Evolutionary conservation across 2,329 filamentous ascomycete species (phyloP), one percentile per base, ranked within the genome.

Genomic region (Setomelanomma holmii): DNA sequence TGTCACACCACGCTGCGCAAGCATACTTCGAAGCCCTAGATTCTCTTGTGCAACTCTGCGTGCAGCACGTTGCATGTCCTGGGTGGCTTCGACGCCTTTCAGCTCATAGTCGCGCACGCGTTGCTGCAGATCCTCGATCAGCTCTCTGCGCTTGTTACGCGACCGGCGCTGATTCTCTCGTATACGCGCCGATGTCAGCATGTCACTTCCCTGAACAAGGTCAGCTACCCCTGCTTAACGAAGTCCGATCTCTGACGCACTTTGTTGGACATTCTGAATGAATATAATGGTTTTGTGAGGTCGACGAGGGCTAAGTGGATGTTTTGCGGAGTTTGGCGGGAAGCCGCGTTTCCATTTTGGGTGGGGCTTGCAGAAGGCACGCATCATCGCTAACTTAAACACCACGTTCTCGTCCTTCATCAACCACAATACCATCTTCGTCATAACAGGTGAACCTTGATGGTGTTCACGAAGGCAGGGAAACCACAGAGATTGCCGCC

Each of bases 161-260:
- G 86, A 90, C 55, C 88, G 85, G 44, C 89, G 81, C 69, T 91
- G 89, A 66, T 91, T 92, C 61, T 91, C 87, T 55, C 89, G 83
- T 58, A 91, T 86, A 55, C 88, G 86, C 11, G 53, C 53, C 4
- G 63, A 54, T 19, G 52, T 51, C 22, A 58, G 50, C 5, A 53
- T 54, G 30, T 82, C 80, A 12, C 30, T 58, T n/a, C 52, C 48
- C 58, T 61, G 36, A 19, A 21, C 16, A n/a, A 43, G 27, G 10
- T 38, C 27, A 23, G 39, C 8, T 17, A 20, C 12, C 6, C 1
- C 17, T 16, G 20, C 8, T 22, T 14, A 4, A 48, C 45, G 24
- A 12, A 30, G 24, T 12, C 12, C 24, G n/a, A 30, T 30, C 2
- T 10, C 14, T 30, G 5, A 14, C 27, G 27, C 27, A 30, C 27